Base-by-base conservation (phyloP, 768 basidiomycete species). In the Cytidiella melzeri region DNA sequence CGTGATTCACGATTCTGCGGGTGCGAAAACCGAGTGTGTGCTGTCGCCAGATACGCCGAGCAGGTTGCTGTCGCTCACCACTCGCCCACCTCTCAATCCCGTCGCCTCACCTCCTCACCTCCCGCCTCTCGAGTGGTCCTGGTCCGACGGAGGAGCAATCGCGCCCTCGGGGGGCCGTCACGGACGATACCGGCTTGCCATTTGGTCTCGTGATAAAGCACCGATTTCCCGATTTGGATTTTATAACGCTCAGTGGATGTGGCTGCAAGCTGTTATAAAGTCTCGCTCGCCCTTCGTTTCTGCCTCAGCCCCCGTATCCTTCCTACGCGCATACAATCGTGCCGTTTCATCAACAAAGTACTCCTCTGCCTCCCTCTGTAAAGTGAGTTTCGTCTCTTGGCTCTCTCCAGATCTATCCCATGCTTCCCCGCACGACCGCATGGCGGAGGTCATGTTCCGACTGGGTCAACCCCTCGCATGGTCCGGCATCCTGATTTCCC, bases 81-180 rank as follows among this genome's bases (percentile, higher is more conserved):
- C 30, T 7, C 7, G 30, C 30, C 30, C 30, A 34, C 30, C 30
- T 34, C 30, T 34, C 30, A 34, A 34, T 15, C 30, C 30, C 30
- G 30, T 34, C 30, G 30, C 30, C 30, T 34, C 30, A n/a, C n/a
- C n/a, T n/a, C n/a, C n/a, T n/a, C n/a, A n/a, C n/a, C n/a, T 15
- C 30, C 30, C 30, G 30, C 30, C 30, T 34, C 30, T 34, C 30
- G 30, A 34, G 30, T 34, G 30, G 30, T 34, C 30, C 30, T 34
- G 30, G 30, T 34, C 30, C 30, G 30, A 34, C 30, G 30, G 30
- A 34, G 30, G 30, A 34, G 9, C 7, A 34, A 25, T 24, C 39
- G 47, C 46, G 50, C 54, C 50, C 50, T 46, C 57, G 57, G 57
- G 55, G 51, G 52, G 48, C 57, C 57, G 57, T 38, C 44, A 41